Percentiles rank a stretch among this genome's conserved stretches.
These are phyloP conservation scores for Hypomyces perniciosus DNA, from an alignment of 2,329 filamentous ascomycete genomes.

Conservation along the genomic window DNA sequence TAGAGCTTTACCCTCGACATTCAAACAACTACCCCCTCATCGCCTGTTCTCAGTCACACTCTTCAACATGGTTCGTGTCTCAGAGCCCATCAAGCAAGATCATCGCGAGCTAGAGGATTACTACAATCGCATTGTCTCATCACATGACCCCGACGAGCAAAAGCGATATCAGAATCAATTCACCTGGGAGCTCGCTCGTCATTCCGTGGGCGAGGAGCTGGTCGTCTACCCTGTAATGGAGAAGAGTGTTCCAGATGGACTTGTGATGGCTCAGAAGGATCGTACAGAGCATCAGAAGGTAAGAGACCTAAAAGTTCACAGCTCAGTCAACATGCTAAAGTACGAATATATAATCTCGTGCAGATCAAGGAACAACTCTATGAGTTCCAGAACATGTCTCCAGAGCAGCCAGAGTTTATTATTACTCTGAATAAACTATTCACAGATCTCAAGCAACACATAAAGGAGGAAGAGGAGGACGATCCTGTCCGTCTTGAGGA, in stretches of 20 bases:
- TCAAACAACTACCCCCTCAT: no score
- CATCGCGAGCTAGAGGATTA: slow-evolving; percentile 27
- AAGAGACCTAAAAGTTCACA: slow-evolving; percentile 1
- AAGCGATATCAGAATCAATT: slow-evolving; percentile 40
- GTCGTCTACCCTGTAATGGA: slow-evolving; percentile 50
- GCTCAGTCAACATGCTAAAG: not conserved
- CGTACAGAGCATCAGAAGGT: slow-evolving; percentile 41
- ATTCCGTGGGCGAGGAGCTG: slow-evolving; percentile 42
- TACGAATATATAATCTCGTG: no score
- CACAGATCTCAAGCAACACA: not conserved
- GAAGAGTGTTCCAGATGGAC: slow-evolving; percentile 37
- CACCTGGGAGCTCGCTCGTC: slow-evolving; percentile 42
- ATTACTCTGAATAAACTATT: not conserved
- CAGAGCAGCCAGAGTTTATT: not conserved
- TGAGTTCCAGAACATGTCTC: slow-evolving; percentile 2
- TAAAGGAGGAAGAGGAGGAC: slow-evolving; percentile 3
- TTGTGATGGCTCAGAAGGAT: slow-evolving; percentile 40
- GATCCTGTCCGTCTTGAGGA: slow-evolving; percentile 24
- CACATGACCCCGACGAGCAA: slow-evolving; percentile 30
- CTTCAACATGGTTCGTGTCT: slow-evolving; percentile 14
- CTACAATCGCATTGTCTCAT: slow-evolving; percentile 34
- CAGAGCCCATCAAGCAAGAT: slow-evolving; percentile 21
- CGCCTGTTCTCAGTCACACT: not conserved
- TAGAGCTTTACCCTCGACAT: no score
- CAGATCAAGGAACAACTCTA: slow-evolving; percentile 4